Evolutionary conservation across 2,329 filamentous ascomycete genomes (phyloP), one percentile per base, ranked within the genome.

Genomic region (Ceratocystiopsis brevicomis): DNA sequence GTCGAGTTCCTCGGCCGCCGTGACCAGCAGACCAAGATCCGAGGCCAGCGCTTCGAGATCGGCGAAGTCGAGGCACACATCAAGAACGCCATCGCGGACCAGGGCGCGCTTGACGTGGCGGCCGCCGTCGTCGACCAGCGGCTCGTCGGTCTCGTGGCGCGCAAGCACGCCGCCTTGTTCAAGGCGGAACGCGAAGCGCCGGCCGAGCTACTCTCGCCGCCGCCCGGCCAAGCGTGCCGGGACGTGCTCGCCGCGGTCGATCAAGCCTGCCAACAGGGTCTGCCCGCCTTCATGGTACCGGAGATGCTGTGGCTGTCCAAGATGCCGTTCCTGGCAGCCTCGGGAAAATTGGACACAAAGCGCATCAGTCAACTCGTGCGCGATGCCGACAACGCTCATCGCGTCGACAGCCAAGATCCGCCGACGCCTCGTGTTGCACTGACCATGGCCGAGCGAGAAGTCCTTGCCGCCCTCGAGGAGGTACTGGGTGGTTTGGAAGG

Each of bases 21-120:
- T 6, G 48, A 49, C n/a, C 40, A 46, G 37, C 46, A 48, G 43
- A 43, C 44, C 37, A 49, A 49, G 44, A 45, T 49, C 30, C 44
- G 44, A 6, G 48, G 48, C 25, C 48, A 48, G 42, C 45, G 48
- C 10, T 39, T 49, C 13, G 48, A 49, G 37, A 40, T 49, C 4
- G 45, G 44, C n/a, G 48, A 49, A 18, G 42, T 49, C 14, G 45
- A 45, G 21, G 39, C 44, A 3, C 25, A 37, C 35, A 44, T 49
- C 42, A 39, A 42, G 15, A 43, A 40, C 15, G 16, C 17, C 19
- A 34, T 40, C 13, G 41, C 32, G 11, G 37, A 40, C 17, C 18
- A 44, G 19, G 46, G 44, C 14, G 16, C 37, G 2, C 41, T 48
- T 4, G 46, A 48, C 12, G 39, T 48, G 5, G 41, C 46, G 4